Evolutionary conservation across 2,329 filamentous ascomycete species (phyloP), one percentile per base, ranked within the genome.

Genomic region (Cercospora brassicicola): DNA sequence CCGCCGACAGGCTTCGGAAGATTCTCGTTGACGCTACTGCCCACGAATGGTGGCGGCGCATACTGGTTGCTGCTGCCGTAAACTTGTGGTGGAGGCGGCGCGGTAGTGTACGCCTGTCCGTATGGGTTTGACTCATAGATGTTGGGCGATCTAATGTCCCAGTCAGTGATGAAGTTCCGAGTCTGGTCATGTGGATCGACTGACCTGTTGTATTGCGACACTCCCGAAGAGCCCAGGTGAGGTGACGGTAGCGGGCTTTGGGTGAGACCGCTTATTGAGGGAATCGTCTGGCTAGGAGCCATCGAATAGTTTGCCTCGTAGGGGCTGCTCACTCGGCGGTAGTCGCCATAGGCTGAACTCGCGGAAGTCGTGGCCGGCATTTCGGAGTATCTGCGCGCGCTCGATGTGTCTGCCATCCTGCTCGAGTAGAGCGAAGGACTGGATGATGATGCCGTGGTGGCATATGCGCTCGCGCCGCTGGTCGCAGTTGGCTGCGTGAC

Each of bases 211-310:
- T 77, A 76, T 20, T 73, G 73, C 33, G 73, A 65, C 70, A 75
- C 72, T 57, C 72, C 66, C 20, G 69, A 71, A 23, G 71, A 67
- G 55, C 68, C 69, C 56, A 76, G 53, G 56, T 74, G 72, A n/a
- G 76, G 76, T 23, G 76, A 77, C 26, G 76, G 75, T 7, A 75
- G 67, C 13, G 76, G 72, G 62, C 75, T 77, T 59, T 78, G 77
- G 9, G 74, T 77, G n/a, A 78, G 67, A 23, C 77, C 77, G 59
- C 74, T 76, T 67, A 77, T 77, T 3, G 73, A 75, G 30, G 76
- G 73, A 20, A 78, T 76, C 3, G 72, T 75, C 65, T 75, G 76
- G 59, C 70, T 69, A 0, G 73, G 67, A 26, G 69, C 62, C 65
- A 73, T 73, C 15, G 76, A 73, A 65, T 78, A 78, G 59, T 72